These are phyloP conservation scores for Geoglossum cookeanum DNA, from an alignment of 2,329 filamentous ascomycete species.

Conservation along the genomic window DNA sequence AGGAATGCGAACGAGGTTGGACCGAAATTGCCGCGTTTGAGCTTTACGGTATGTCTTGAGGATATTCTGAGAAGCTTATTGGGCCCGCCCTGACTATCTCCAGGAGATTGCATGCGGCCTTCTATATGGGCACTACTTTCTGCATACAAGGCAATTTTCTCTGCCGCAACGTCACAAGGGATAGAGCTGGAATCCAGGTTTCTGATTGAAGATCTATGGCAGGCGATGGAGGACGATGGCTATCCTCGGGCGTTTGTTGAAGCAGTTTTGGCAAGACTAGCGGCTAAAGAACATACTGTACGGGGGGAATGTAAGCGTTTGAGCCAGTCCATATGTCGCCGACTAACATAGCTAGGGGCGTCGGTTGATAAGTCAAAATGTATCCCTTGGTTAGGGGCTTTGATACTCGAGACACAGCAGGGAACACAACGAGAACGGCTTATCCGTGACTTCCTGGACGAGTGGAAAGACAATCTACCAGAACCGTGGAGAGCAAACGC, in stretches of 20 bases:
- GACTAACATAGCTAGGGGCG: neutral
- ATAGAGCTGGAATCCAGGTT: constrained; percentile 7
- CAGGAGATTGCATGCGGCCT: neutral
- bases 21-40: constrained; percentile 12
- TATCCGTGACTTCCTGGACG: constrained; percentile 5
- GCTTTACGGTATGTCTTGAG: constrained; percentile 9
- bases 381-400: constrained; percentile 3
- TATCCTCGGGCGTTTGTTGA: constrained; percentile 7
- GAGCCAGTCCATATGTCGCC: neutral
- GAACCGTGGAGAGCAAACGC: constrained; percentile 11
- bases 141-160: constrained; percentile 4
- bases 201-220: constrained; percentile 3
- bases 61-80: constrained; percentile 2
- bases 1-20: constrained; percentile 10
- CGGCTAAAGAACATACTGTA: neutral
- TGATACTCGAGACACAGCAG: constrained; percentile 1
- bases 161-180: constrained; percentile 4
- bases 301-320: constrained; percentile 1
- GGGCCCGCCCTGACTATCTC: neutral
- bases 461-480: constrained; percentile 11
- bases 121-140: neutral
- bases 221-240: constrained; percentile 9
- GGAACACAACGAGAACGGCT: neutral
- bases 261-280: constrained; percentile 8
- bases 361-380: constrained; percentile 3